phyloP scores from a whole-genome alignment of 2,329 filamentous ascomycete genomes.

The Monosporascus cannonballus region DNA sequence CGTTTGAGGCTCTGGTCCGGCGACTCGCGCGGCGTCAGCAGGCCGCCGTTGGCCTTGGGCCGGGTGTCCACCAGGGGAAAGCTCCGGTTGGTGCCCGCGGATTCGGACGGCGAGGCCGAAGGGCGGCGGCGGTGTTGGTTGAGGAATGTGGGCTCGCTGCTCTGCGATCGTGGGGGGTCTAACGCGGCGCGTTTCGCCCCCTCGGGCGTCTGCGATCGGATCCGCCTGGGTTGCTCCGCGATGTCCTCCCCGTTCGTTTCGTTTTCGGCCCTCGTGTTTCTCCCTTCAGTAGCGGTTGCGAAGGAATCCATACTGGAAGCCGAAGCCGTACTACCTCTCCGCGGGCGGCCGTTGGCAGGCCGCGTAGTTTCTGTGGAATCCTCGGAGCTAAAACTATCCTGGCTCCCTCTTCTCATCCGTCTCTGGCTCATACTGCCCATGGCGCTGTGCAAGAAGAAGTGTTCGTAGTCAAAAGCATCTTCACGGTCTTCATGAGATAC shows the following conservation, averaged over 20 bases:
- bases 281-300: conserved; percentile 49
- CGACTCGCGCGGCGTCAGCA: conserved; percentile 42
- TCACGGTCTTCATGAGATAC: conserved; percentile 86
- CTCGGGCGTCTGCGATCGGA: conserved; percentile 26
- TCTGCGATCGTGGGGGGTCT: conserved; percentile 35
- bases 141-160: conserved; percentile 31
- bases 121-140: conserved; percentile 37
- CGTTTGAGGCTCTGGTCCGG: conserved; percentile 43
- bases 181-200: conserved; percentile 22
- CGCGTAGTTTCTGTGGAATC: conserved; percentile 57
- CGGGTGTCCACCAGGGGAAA: conserved; percentile 53
- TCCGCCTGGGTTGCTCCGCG: conserved; percentile 15
- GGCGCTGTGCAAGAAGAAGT: conserved; percentile 90
- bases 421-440: conserved; percentile 68
- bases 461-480: conserved; percentile 93
- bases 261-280: conserved; percentile 19
- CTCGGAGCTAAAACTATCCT: conserved; percentile 51
- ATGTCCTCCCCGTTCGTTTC: conserved; percentile 14
- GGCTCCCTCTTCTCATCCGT: conserved; percentile 40
- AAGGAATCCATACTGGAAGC: conserved; percentile 49
- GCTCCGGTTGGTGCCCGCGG: conserved; percentile 53
- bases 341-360: conserved; percentile 17
- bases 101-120: conserved; percentile 52
- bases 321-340: conserved; percentile 44
- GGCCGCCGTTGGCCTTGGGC: conserved; percentile 37